A percentile compares a stretch with the other conserved stretches of the same genome.
These are phyloP conservation scores for Mortierella sp. DNA, from an alignment of 371 early-diverging fungal genomes.

Conservation along the genomic window DNA sequence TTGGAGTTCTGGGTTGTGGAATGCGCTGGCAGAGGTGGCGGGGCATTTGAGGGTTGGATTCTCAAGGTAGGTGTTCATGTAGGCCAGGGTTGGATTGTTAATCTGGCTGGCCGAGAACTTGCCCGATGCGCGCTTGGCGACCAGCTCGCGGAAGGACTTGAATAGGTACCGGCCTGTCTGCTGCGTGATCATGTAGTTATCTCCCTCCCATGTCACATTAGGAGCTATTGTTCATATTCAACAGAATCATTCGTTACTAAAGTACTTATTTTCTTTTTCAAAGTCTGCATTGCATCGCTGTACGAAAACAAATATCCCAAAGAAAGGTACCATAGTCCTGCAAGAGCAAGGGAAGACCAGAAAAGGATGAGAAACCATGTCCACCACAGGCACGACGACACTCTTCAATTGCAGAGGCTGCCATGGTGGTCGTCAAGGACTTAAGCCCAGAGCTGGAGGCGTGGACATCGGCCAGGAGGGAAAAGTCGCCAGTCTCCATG, in stretches of 20 bases:
- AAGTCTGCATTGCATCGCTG: neutral
- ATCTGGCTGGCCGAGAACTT: conserved; percentile 61
- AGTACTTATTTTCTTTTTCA: neutral
- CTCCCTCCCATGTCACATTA: conserved; percentile 89
- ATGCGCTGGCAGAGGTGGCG: conserved; percentile 57
- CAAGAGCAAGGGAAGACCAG: conserved; percentile 81
- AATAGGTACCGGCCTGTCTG: conserved; percentile 83
- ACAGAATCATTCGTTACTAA: neutral
- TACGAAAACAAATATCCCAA: neutral
- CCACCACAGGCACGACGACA: conserved; percentile 91
- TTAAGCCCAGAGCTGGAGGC: conserved; percentile 90
- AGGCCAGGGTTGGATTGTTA: conserved; percentile 67
- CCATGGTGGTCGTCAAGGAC: conserved; percentile 81
- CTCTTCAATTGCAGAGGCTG: conserved; percentile 82
- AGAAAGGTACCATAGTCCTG: conserved; percentile 63
- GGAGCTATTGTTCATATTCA: conserved; percentile 46
- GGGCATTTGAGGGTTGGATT: conserved; percentile 63
- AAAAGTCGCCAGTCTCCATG: conserved; percentile 80
- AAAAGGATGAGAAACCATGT: conserved; percentile 86
- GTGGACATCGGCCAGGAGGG: conserved; percentile 83
- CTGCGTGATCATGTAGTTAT: conserved; percentile 86
- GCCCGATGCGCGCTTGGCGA: conserved; percentile 61
- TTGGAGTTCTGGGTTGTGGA: conserved; percentile 71
- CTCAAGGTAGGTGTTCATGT: conserved; percentile 66
- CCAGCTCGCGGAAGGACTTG: conserved; percentile 62